Evolutionary conservation across 1,284 basidiomycete genomes (phyloP), one percentile per base, ranked within the genome.

Genomic region (Sporisorium iseilematis-ciliati): DNA sequence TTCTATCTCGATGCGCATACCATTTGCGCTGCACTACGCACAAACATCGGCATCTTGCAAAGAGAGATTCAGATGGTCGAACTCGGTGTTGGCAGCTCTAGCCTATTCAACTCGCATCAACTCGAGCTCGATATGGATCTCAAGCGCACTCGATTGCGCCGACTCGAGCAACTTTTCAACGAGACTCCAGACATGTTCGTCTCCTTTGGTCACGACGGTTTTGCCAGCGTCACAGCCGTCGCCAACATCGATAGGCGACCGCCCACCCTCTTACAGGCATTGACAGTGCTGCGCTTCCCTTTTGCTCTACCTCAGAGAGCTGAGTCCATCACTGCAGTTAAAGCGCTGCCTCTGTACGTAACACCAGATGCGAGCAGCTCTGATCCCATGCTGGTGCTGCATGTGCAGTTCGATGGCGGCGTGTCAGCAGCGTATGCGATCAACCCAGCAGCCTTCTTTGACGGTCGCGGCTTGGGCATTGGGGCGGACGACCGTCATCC

Each of bases 111-210:
- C 26, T 55, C 48, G 12, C 74, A 66, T 41, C 18, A 38, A 1
- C 26, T 64, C n/a, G 78, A 76, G 26, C 40, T 67, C 33, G 60
- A 64, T 7, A 65, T 67, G 52, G 77, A 80, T 25, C 62, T 63
- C 38, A 77, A 72, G 38, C 59, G 72, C 0, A 77, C 77, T 3
- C 57, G 79, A 12, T 48, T 68, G 7, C 63, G 68, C 3, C 63
- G 79, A 11, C 58, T 81, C 31, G 66, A 81, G 53, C 79, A 81
- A 31, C 38, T 81, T 7, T 43, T 66, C 45, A 72, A 64, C 50
- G 79, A 81, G 38, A 75, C 77, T 7, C 75, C 77, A 7, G 79
- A 81, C 56, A 72, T 81, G 67, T 77, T 81, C 31, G 31, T 78
- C 4, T 70, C 62, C 0, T 40, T 76, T 40, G 56, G 64, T 2